Percentiles rank a stretch among this genome's conserved stretches.
phyloP scores from a whole-genome alignment of 805 yeast species.

The Candida hispaniensis region DNA sequence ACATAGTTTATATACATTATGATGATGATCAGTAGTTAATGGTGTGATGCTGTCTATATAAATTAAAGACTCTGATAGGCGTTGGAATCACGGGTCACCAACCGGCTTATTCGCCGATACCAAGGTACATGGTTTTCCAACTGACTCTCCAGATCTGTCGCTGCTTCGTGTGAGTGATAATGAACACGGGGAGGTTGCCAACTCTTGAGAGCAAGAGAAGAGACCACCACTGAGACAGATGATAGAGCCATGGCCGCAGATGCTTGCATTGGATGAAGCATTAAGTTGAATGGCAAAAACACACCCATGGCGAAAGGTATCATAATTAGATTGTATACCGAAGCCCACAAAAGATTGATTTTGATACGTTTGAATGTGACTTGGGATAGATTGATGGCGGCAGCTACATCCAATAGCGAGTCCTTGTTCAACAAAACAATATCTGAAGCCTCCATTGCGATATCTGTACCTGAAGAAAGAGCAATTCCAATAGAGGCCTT shows the following conservation, averaged over 20 bases:
- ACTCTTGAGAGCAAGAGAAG: conserved; percentile 60
- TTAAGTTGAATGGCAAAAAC: conserved; percentile 61
- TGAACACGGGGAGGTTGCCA: conserved; percentile 37
- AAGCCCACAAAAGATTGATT: conserved; percentile 75
- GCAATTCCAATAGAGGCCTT: conserved; percentile 86
- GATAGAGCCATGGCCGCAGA: conserved; percentile 91
- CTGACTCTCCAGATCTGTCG: too few relatives aligned
- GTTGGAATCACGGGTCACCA: too few relatives aligned
- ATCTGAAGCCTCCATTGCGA: conserved; percentile 96
- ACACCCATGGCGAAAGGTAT: conserved; percentile 94
- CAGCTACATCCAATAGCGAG: conserved; percentile 31
- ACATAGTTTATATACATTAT: too few relatives aligned
- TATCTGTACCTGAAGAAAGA: conserved; percentile 85
- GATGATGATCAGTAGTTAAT: too few relatives aligned
- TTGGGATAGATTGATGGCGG: conserved; percentile 55
- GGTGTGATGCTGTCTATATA: too few relatives aligned
- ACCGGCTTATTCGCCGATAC: too few relatives aligned
- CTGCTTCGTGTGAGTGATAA: too few relatives aligned
- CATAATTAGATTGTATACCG: conserved; percentile 75
- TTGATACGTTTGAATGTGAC: conserved; percentile 68
- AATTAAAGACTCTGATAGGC: too few relatives aligned
- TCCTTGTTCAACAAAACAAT: conserved; percentile 47
- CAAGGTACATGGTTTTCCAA: too few relatives aligned
- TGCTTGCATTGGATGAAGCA: conserved; percentile 78
- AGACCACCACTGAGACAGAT: conserved; percentile 76